phyloP scores from a whole-genome alignment of 2,329 filamentous ascomycete species.

The Botrytis fabae region DNA sequence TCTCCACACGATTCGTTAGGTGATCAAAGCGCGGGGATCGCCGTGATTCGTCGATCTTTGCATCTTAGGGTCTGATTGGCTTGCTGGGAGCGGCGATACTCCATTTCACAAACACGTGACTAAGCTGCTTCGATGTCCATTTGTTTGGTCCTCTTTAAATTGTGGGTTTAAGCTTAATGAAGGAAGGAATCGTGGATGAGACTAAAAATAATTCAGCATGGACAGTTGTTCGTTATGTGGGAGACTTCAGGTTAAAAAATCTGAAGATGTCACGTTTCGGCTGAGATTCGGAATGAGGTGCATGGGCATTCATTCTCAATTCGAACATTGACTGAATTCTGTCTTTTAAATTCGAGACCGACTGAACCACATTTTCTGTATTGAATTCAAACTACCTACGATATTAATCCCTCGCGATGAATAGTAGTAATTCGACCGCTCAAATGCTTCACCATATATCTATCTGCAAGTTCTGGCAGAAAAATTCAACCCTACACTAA shows the following conservation, averaged over 20 bases:
- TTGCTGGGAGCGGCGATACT: background rate
- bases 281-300: background rate
- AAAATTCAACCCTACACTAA: background rate
- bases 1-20: background rate
- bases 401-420: background rate
- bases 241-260: too few species aligned
- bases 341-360: background rate
- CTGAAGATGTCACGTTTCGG: background rate
- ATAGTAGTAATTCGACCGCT: background rate
- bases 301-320: background rate
- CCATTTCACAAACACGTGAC: background rate
- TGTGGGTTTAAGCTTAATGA: background rate
- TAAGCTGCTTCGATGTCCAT: fast-evolving
- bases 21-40: conserved; percentile 1
- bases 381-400: background rate
- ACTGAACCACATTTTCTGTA: background rate
- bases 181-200: background rate
- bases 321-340: background rate
- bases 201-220: background rate
- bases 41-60: background rate
- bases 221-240: background rate
- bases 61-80: background rate
- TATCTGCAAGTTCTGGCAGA: background rate
- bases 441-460: too few species aligned
- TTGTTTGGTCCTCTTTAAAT: background rate